Conservation (phyloP, 2,329 filamentous ascomycete genomes). For the Ceratocystis albifundus region DNA sequence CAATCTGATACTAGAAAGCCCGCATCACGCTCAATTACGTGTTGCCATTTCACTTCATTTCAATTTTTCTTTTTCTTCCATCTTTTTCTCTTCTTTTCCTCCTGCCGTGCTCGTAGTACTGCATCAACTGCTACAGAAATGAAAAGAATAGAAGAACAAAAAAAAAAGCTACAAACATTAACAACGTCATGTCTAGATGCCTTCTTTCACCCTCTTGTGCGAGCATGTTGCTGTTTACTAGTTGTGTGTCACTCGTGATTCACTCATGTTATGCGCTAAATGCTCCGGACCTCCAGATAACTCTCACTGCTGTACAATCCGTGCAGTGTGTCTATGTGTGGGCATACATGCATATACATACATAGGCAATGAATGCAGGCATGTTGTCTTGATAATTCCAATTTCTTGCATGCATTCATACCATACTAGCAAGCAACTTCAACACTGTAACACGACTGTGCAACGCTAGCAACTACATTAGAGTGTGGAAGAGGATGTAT, state of each 20-base stretch:
- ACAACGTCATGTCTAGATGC: not conserved
- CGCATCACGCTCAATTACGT: not conserved
- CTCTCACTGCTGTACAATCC: no score
- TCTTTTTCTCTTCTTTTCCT: not conserved
- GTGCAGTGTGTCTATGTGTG: no score
- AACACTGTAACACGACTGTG: conserved; percentile 5
- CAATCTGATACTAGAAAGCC: not conserved
- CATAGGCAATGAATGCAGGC: no score
- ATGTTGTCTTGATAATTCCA: no score
- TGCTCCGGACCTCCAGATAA: no score
- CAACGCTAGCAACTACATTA: not conserved
- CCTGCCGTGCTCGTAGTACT: not conserved
- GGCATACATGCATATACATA: no score
- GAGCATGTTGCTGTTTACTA: no score
- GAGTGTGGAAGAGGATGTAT: not conserved
- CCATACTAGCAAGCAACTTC: not conserved
- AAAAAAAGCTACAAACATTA: not conserved
- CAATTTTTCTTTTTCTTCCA: not conserved
- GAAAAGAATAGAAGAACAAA: no score
- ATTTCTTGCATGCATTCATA: not conserved
- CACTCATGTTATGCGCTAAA: no score
- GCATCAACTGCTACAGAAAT: not conserved
- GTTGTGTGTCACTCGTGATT: no score
- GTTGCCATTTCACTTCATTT: no score
- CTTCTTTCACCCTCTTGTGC: no score